Evolutionary conservation across 371 early-diverging fungal genomes (phyloP).

Genomic region (Coelomomyces lativittatus): DNA sequence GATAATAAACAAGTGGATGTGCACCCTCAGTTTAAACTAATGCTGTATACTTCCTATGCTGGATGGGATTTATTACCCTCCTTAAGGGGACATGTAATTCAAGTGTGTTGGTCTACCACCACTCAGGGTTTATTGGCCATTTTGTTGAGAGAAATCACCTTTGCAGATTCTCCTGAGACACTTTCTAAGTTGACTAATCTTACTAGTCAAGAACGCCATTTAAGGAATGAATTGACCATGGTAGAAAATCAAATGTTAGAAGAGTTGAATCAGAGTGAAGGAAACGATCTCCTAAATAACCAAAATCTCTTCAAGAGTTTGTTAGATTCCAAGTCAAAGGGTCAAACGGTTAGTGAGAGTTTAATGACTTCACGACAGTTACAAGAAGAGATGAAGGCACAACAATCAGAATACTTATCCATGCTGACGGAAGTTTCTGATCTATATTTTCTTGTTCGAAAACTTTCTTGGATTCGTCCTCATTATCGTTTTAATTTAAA

Average conservation of each 20-base stretch:
- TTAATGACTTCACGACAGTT: conserved; percentile 18
- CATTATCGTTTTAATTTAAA: conserved; percentile 30
- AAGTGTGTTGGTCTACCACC: conserved; percentile 2
- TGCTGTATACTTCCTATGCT: neutral
- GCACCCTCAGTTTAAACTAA: conserved; percentile 3
- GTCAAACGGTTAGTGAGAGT: conserved; percentile 12
- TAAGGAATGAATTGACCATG: neutral
- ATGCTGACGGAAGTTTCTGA: conserved; percentile 11
- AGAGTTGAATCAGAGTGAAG: conserved; percentile 2
- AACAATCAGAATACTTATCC: conserved; percentile 18
- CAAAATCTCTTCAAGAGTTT: conserved; percentile 2
- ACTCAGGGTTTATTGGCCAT: conserved; percentile 1
- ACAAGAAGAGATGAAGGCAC: conserved; percentile 15
- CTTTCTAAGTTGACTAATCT: neutral
- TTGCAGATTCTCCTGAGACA: neutral
- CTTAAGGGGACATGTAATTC: neutral
- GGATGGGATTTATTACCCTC: neutral
- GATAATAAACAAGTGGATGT: conserved; percentile 4
- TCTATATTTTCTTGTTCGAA: conserved; percentile 19
- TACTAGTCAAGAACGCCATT: conserved; percentile 3
- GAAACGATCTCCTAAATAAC: conserved; percentile 5
- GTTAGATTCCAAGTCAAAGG: conserved; percentile 4
- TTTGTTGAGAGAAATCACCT: conserved; percentile 1
- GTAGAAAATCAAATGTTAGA: conserved; percentile 3
- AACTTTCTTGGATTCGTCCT: conserved; percentile 13